Evolutionary conservation across 2,329 filamentous ascomycete genomes (phyloP).

Genomic region (Verticillium klebahnii): DNA sequence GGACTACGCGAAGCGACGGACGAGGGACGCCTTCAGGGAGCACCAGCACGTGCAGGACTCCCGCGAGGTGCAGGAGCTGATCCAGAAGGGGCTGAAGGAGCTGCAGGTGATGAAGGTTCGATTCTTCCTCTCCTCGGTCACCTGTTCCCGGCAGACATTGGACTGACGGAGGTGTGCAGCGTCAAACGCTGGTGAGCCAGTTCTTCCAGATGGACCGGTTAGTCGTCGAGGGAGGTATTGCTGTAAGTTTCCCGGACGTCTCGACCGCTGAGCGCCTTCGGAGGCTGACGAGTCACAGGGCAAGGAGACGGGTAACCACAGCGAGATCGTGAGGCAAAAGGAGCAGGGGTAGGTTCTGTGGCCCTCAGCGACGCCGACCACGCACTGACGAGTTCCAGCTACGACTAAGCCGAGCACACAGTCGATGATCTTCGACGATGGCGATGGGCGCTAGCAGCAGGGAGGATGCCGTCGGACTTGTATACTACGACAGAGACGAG

Average conservation of each 20-base stretch:
- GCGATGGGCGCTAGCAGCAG: neutral
- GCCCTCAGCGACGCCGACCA: neutral
- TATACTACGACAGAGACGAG: neutral
- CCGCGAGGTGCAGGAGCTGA: slow-evolving; percentile 76
- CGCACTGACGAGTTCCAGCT: neutral
- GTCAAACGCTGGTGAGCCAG: slow-evolving; percentile 90
- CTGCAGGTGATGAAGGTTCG: slow-evolving; percentile 85
- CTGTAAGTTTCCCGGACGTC: slow-evolving; percentile 47
- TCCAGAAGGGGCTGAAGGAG: slow-evolving; percentile 84
- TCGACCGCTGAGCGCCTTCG: neutral
- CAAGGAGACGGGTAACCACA: slow-evolving; percentile 64
- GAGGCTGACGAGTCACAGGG: slow-evolving; percentile 41
- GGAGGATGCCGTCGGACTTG: neutral
- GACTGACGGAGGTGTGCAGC: slow-evolving; percentile 45
- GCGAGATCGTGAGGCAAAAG: slow-evolving; percentile 69
- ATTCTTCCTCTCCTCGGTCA: neutral
- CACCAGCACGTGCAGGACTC: slow-evolving; percentile 68
- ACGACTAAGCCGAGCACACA: neutral
- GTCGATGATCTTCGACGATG: neutral
- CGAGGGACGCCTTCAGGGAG: slow-evolving; percentile 85
- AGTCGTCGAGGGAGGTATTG: slow-evolving; percentile 85
- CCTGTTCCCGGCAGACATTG: neutral
- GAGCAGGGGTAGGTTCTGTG: slow-evolving; percentile 62
- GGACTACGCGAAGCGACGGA: slow-evolving; percentile 90
- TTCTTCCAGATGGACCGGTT: slow-evolving; percentile 90